Evolutionary conservation across 2,329 filamentous ascomycete genomes (phyloP).

Genomic region (Pseudocercospora eumusae): DNA sequence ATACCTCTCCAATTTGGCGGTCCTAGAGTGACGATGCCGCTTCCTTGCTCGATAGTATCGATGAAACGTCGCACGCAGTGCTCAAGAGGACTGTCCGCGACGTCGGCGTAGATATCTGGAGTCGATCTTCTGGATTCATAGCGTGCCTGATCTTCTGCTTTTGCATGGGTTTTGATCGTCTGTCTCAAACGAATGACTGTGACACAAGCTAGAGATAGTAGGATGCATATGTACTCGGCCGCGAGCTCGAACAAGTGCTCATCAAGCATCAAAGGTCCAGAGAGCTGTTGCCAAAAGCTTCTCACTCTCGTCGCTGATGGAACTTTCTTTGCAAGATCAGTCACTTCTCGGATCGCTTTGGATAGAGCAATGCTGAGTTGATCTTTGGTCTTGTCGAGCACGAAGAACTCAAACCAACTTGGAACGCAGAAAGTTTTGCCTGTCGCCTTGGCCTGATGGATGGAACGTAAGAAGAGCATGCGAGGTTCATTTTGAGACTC

Average conservation of each 20-base stretch:
- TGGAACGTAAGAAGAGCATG: constrained; percentile 6
- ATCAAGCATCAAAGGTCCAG: neutral
- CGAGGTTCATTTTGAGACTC: constrained; percentile 10
- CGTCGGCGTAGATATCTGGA: neutral
- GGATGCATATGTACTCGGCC: constrained; percentile 1
- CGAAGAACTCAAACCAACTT: constrained; percentile 5
- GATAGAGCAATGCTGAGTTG: neutral
- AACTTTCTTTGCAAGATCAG: constrained; percentile 1
- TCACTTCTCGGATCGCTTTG: neutral
- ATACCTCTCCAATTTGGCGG: constrained; percentile 2
- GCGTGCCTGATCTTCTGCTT: neutral
- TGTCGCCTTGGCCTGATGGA: constrained; percentile 3
- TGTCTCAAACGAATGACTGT: constrained; percentile 2
- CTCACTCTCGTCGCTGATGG: neutral
- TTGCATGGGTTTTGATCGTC: neutral
- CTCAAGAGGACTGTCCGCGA: neutral
- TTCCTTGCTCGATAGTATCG: constrained; percentile 3
- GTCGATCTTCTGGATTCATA: neutral
- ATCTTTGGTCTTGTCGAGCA: constrained; percentile 4
- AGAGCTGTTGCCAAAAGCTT: neutral
- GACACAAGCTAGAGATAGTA: constrained; percentile 1
- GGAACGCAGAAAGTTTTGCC: constrained; percentile 5
- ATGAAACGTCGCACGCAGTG: constrained; percentile 1
- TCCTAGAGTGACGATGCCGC: neutral
- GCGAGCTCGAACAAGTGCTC: neutral